These are phyloP conservation scores for Aspergillus fructus DNA, from an alignment of 2,329 filamentous ascomycete species.

Conservation along the genomic window DNA sequence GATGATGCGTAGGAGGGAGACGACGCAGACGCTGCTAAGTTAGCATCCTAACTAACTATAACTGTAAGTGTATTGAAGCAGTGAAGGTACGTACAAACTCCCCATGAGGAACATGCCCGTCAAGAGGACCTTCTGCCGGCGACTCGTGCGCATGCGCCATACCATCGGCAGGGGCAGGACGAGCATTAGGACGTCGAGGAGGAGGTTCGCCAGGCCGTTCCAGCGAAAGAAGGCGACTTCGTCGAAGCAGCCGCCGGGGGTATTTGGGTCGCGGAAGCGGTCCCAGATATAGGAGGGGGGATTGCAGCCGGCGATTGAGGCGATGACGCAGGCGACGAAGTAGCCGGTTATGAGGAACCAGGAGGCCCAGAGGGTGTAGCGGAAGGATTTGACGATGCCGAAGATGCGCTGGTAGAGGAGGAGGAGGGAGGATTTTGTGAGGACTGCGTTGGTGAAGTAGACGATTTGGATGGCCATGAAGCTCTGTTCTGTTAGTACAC, in stretches of 20 bases:
- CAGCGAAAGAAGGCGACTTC: slow-evolving; percentile 25
- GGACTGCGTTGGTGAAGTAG: slow-evolving; percentile 25
- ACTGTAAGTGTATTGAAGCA: too few relatives aligned
- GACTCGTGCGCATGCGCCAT: slow-evolving; percentile 22
- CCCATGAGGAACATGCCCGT: slow-evolving; percentile 26
- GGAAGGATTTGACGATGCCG: slow-evolving; percentile 23
- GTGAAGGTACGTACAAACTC: slow-evolving; percentile 18
- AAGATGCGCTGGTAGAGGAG: slow-evolving; percentile 32
- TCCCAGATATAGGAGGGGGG: slow-evolving; percentile 26
- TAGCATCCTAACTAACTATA: too few relatives aligned
- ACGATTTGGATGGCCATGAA: slow-evolving; percentile 25
- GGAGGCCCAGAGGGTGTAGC: slow-evolving; percentile 20
- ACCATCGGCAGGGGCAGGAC: slow-evolving; percentile 29
- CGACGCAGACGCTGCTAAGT: slow-evolving; percentile 22
- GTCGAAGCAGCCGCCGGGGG: slow-evolving; percentile 22
- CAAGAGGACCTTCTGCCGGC: slow-evolving; percentile 24
- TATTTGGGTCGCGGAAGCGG: background rate
- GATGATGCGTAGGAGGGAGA: slow-evolving; percentile 26
- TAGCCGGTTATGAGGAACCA: slow-evolving; percentile 19
- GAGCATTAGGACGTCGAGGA: slow-evolving; percentile 26
- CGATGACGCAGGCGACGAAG: slow-evolving; percentile 22
- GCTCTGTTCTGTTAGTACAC: slow-evolving; percentile 13
- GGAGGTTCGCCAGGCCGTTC: slow-evolving; percentile 27
- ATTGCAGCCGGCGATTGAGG: slow-evolving; percentile 21
- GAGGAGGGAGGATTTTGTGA: slow-evolving; percentile 26